Percentiles rank a stretch among this genome's conserved stretches.
Conservation (phyloP, 441 rosid species). For the Erysimum cheiri region DNA sequence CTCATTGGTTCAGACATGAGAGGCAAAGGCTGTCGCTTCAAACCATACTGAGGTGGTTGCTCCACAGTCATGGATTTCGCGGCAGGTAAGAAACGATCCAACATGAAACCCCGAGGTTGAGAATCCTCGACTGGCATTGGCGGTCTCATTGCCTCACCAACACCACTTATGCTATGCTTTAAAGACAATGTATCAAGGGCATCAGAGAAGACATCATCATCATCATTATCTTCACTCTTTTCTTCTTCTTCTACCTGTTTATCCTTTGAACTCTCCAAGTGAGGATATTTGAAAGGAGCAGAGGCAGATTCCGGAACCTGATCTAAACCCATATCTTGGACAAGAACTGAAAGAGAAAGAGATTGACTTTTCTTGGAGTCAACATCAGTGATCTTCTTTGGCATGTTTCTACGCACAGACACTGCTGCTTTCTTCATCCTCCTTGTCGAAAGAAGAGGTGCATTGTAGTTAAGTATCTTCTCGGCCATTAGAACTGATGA, state of each 20-base stretch:
- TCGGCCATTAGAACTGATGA: conserved; percentile 57
- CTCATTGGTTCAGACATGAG: conserved; percentile 53
- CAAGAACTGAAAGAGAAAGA: conserved; percentile 43
- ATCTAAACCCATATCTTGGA: conserved; percentile 52
- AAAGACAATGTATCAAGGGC: conserved; percentile 58
- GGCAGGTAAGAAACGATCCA: conserved; percentile 93
- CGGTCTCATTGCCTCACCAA: conserved; percentile 42
- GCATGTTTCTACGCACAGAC: conserved; percentile 40
- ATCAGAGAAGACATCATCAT: conserved; percentile 68
- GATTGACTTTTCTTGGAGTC: conserved; percentile 32
- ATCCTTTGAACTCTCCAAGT: conserved; percentile 54
- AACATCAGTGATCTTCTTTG: conserved; percentile 35
- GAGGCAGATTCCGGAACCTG: conserved; percentile 73
- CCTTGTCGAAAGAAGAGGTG: conserved; percentile 79
- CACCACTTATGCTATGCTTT: conserved; percentile 54
- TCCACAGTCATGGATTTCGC: conserved; percentile 88
- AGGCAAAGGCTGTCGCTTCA: conserved; percentile 54
- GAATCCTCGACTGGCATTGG: conserved; percentile 54
- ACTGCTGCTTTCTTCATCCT: conserved; percentile 47
- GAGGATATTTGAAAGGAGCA: conserved; percentile 63
- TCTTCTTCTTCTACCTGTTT: conserved; percentile 13
- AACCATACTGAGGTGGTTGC: conserved; percentile 59
- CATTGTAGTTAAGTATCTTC: conserved; percentile 68
- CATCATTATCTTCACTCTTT: conserved; percentile 34
- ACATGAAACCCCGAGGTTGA: conserved; percentile 73